Evolutionary conservation across 176 grass and related monocot genomes (phyloP), one percentile per base, ranked within the genome.

Genomic region (Chrysopogon serrulatus): DNA sequence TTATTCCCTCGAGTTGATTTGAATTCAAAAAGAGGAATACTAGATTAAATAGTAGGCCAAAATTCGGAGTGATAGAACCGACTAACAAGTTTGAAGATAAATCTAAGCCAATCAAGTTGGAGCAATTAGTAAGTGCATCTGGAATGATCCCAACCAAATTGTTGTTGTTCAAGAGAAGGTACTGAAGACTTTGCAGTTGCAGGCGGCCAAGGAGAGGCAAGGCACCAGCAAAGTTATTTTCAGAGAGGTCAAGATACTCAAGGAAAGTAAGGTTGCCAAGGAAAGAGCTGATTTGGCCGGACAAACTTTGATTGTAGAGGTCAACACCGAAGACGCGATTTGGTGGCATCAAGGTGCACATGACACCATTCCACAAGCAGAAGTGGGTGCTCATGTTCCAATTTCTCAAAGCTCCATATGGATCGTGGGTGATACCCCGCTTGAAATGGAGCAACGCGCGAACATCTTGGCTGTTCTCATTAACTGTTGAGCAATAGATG

Each of bases 31-130:
- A n/a, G 23, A 57, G 54, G 10, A 24, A 57, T 11, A 5, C 9
- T n/a, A 88, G 80, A 26, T 48, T 71, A 5, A 65, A 64, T 24
- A 84, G 80, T 8, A 16, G 1, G 21, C 82, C 87, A 15, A 85
- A 11, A 34, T 41, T 76, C 8, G 21, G 39, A 27, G 82, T 66
- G 54, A 85, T 76, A 39, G 49, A 12, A 44, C 75, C 81, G 8
- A 28, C 60, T 32, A 89, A 32, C 2, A 1, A 16, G 51, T 88
- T 88, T 5, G 0, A 8, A 7, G 65, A 54, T 2, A 66, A 32
- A 1, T 85, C 75, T n/a, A 89, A 14, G 17, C 21, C 0, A 0
- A 0, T 1, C 1, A 81, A 30, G 9, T 21, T 81, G 12, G 65
- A 72, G 18, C 49, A 72, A 0, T 65, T 65, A 9, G 62, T 34